These are phyloP conservation scores for Anacardium occidentale DNA, from an alignment of 345 rosid species.

Conservation along the genomic window DNA sequence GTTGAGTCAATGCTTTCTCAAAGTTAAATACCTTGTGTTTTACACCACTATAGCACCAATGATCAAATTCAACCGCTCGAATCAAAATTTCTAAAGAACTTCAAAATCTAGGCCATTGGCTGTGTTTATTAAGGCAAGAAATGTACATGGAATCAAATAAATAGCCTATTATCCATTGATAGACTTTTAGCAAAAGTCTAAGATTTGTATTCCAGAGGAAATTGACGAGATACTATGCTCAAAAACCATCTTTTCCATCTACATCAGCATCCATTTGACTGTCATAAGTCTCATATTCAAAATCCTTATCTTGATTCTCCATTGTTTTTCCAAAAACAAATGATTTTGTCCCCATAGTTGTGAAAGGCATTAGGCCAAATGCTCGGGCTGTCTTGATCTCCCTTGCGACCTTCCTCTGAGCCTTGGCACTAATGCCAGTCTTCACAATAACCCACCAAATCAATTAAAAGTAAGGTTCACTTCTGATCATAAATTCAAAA, in stretches of 20 bases:
- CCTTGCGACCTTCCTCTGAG: conserved; percentile 87
- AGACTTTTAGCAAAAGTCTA: neutral
- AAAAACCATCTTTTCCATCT: conserved; percentile 21
- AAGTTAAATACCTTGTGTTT: neutral
- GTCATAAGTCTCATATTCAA: conserved; percentile 37
- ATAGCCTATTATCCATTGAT: conserved; percentile 6
- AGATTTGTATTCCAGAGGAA: neutral
- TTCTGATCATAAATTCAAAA: neutral
- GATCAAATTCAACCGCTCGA: neutral
- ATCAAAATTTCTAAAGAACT: neutral
- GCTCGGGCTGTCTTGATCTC: conserved; percentile 97
- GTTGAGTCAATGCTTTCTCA: neutral
- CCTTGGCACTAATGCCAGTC: conserved; percentile 93
- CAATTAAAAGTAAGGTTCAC: neutral
- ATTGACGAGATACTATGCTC: neutral
- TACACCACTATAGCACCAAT: neutral
- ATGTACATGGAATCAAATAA: neutral
- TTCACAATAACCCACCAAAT: conserved; percentile 26
- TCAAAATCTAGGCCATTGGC: neutral
- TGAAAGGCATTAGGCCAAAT: conserved; percentile 89
- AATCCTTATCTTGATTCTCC: conserved; percentile 63
- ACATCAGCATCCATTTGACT: conserved; percentile 12
- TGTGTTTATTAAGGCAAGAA: neutral
- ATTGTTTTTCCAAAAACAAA: conserved; percentile 60
- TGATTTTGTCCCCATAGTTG: conserved; percentile 88